Percentiles rank a stretch among this genome's conserved stretches.
Evolutionary conservation across 345 rosid species (phyloP).

Genomic region (Hirschfeldia incana): DNA sequence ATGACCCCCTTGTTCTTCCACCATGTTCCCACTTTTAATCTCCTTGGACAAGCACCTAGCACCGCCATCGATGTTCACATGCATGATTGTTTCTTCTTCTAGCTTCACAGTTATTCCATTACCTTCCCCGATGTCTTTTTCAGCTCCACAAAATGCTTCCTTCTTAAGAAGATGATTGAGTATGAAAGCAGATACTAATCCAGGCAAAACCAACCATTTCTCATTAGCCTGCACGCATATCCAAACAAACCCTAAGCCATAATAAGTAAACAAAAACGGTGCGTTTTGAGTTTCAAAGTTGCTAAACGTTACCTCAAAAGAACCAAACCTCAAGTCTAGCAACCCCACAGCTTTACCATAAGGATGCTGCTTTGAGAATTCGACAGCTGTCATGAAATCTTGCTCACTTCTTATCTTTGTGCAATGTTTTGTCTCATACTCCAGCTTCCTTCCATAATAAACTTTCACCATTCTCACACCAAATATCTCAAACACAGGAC

Average conservation of each 20-base stretch:
- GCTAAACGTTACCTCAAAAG: constrained; percentile 50
- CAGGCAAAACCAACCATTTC: constrained; percentile 60
- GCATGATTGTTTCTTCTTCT: constrained; percentile 33
- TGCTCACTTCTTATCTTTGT: constrained; percentile 53
- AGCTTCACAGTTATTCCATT: constrained; percentile 24
- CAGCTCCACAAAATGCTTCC: constrained; percentile 44
- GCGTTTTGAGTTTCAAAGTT: constrained; percentile 11
- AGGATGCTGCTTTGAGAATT: constrained; percentile 70
- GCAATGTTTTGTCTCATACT: constrained; percentile 59
- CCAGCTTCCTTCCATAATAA: constrained; percentile 69
- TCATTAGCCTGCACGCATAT: constrained; percentile 63
- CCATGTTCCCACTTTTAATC: constrained; percentile 23
- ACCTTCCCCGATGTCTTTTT: constrained; percentile 30
- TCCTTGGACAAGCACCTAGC: constrained; percentile 30
- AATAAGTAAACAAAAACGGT: neutral
- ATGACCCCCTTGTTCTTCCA: constrained; percentile 31
- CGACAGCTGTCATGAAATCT: constrained; percentile 75
- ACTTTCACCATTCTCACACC: constrained; percentile 66
- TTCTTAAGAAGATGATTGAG: constrained; percentile 50
- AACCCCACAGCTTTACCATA: constrained; percentile 86
- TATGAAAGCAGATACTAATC: constrained; percentile 63
- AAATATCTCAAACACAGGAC: constrained; percentile 60
- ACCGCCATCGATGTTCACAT: constrained; percentile 39
- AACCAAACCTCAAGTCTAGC: constrained; percentile 66
- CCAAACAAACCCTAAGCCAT: neutral